Conservation (phyloP, 176 grass and related monocot genomes). For the Canna indica region DNA sequence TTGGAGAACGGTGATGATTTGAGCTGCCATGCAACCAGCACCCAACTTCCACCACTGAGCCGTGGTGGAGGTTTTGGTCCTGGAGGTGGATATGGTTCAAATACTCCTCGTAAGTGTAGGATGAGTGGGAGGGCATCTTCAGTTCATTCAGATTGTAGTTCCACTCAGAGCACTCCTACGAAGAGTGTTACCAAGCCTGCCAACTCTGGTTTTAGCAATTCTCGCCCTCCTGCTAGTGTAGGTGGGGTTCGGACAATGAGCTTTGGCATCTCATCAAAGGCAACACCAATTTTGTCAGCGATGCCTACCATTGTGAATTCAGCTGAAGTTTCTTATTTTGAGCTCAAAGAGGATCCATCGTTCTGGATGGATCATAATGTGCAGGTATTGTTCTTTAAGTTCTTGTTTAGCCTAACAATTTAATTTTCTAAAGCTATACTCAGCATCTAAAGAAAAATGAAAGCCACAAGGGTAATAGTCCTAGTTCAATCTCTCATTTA, state of each 20-base stretch:
- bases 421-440: neutral
- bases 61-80: slow-evolving; percentile 1
- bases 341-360: slow-evolving; percentile 77
- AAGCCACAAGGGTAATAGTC: neutral
- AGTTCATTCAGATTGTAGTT: slow-evolving; percentile 42
- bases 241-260: slow-evolving; percentile 27
- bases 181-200: slow-evolving; percentile 74
- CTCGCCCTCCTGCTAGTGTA: slow-evolving; percentile 33
- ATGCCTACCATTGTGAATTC: slow-evolving; percentile 32
- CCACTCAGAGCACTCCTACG: slow-evolving; percentile 61
- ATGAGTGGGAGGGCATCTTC: slow-evolving; percentile 27
- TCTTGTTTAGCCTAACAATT: neutral
- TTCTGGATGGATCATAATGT: slow-evolving; percentile 98
- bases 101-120: slow-evolving; percentile 45
- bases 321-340: slow-evolving; percentile 53
- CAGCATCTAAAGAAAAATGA: neutral
- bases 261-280: slow-evolving; percentile 25
- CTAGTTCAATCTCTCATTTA: neutral
- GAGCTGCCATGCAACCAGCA: slow-evolving; percentile 11
- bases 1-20: slow-evolving; percentile 26
- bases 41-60: slow-evolving; percentile 28
- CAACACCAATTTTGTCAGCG: slow-evolving; percentile 19
- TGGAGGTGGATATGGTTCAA: slow-evolving; percentile 9
- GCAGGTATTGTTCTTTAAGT: slow-evolving; percentile 32
- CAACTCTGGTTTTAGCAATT: slow-evolving; percentile 38